A percentile compares a stretch with the other conserved stretches of the same genome.
phyloP scores from a whole-genome alignment of 148 eudicot species.

The Bassia scoparia region DNA sequence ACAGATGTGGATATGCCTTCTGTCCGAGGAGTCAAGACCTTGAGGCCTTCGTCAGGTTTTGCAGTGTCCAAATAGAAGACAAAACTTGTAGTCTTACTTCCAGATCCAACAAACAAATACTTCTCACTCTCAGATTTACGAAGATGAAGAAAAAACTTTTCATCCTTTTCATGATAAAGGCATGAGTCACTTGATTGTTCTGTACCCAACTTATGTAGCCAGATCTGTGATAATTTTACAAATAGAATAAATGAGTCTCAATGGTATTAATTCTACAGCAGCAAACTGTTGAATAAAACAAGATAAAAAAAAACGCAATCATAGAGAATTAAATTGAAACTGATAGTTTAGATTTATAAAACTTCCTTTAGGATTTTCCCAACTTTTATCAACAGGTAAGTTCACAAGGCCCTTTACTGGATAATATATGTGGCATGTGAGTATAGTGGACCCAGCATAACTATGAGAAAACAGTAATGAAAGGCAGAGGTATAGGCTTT shows the following conservation, averaged over 20 bases:
- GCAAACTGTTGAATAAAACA: background rate
- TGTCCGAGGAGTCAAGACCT: slow-evolving; percentile 63
- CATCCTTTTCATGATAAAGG: slow-evolving; percentile 91
- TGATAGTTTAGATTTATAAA: too few species aligned
- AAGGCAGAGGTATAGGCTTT: background rate
- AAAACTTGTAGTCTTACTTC: slow-evolving; percentile 77
- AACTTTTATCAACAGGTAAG: too few species aligned
- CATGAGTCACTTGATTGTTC: slow-evolving; percentile 64
- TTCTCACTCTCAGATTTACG: slow-evolving; percentile 76
- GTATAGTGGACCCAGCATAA: background rate
- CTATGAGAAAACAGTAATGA: background rate
- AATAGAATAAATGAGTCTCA: background rate
- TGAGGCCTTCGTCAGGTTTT: slow-evolving; percentile 54
- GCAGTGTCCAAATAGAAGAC: slow-evolving; percentile 61
- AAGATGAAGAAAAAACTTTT: slow-evolving; percentile 62
- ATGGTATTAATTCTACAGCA: background rate
- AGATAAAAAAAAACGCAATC: background rate
- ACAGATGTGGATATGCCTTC: slow-evolving; percentile 75
- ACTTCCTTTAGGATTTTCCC: too few species aligned
- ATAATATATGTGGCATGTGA: too few species aligned
- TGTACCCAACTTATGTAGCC: slow-evolving; percentile 81
- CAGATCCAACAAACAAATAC: slow-evolving; percentile 71
- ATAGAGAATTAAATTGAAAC: background rate
- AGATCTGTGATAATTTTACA: slow-evolving; percentile 42
- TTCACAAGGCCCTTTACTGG: background rate